Conservation (phyloP, 306 rosid species). For the Datisca glomerata region DNA sequence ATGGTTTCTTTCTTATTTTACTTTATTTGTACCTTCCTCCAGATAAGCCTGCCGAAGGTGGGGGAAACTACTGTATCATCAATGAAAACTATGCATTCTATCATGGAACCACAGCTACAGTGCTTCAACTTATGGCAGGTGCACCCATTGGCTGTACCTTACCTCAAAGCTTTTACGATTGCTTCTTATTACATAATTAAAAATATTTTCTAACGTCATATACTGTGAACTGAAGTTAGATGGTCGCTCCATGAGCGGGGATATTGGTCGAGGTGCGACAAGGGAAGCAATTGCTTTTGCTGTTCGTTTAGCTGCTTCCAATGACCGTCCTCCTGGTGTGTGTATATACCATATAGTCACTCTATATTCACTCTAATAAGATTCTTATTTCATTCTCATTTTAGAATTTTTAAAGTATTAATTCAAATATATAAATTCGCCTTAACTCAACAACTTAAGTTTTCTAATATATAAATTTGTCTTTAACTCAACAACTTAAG, state of each 20-base stretch:
- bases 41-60: constrained; percentile 80
- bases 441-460: too few relatives aligned
- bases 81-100: constrained; percentile 62
- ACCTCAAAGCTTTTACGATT: neutral
- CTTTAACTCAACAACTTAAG: too few relatives aligned
- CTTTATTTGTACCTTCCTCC: constrained; percentile 1
- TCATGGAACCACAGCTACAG: constrained; percentile 46
- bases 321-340: constrained; percentile 68
- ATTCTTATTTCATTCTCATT: neutral
- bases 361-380: neutral
- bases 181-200: too few relatives aligned
- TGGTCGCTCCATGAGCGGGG: constrained; percentile 97
- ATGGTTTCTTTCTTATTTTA: neutral
- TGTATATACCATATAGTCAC: too few relatives aligned
- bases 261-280: constrained; percentile 86
- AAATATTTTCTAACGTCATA: neutral
- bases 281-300: constrained; percentile 78
- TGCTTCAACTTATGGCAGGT: constrained; percentile 92
- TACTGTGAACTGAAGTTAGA: constrained; percentile 48
- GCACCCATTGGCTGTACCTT: neutral
- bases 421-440: neutral
- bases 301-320: constrained; percentile 38
- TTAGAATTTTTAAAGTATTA: neutral
- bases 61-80: constrained; percentile 54
- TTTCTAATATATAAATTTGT: too few relatives aligned